A percentile compares a stretch with the other conserved stretches of the same genome.
phyloP scores from a whole-genome alignment of 2,329 filamentous ascomycete genomes.

The Periconia digitata region DNA sequence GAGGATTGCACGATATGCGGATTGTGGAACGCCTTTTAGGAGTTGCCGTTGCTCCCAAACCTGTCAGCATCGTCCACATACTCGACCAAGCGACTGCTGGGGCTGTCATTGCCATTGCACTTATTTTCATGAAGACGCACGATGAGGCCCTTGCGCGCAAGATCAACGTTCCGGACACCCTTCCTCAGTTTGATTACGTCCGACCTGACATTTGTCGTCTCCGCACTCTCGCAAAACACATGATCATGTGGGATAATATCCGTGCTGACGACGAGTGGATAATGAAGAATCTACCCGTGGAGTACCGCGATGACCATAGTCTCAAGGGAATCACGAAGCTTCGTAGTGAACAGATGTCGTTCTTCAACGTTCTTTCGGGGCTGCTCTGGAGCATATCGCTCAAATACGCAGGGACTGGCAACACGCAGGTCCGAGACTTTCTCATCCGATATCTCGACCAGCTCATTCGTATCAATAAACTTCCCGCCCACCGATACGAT shows the following conservation, averaged over 20 bases:
- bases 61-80: constrained; percentile 88
- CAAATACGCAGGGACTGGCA: constrained; percentile 53
- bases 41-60: constrained; percentile 84
- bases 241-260: constrained; percentile 92
- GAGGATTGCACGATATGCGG: constrained; percentile 89
- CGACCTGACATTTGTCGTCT: constrained; percentile 90
- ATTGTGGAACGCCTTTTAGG: constrained; percentile 85
- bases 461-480: constrained; percentile 74
- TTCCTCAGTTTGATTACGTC: constrained; percentile 92
- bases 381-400: constrained; percentile 70
- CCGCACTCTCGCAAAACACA: constrained; percentile 81
- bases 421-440: constrained; percentile 73
- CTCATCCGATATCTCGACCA: constrained; percentile 83
- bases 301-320: constrained; percentile 65
- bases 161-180: constrained; percentile 87
- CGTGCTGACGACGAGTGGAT: constrained; percentile 75
- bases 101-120: constrained; percentile 84
- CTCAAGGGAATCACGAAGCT: constrained; percentile 64
- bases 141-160: constrained; percentile 85
- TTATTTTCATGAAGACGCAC: constrained; percentile 97
- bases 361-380: constrained; percentile 89
- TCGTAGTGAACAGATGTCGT: constrained; percentile 81
- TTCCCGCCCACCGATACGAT: constrained; percentile 71
- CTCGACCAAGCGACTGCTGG: constrained; percentile 90
- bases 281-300: constrained; percentile 67